Evolutionary conservation across 129 eudicot genomes (phyloP).

Genomic region (sunflower (Helianthus annuus)): HanXRQr2.0-SUNRISE NC_035439.2:147446701-147447200

Average conservation of each 20-base stretch:
- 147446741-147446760: slow-evolving; percentile 48
- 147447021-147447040: slow-evolving; percentile 81
- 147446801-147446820: not conserved
- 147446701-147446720: slow-evolving; percentile 4
- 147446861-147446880: slow-evolving; percentile 71
- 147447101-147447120: no score
- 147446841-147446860: slow-evolving; percentile 58
- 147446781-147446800: not conserved
- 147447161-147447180: no score
- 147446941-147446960: slow-evolving; percentile 92
- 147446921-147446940: slow-evolving; percentile 70
- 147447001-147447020: slow-evolving; percentile 88
- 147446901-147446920: slow-evolving; percentile 62
- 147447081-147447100: no score
- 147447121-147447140: no score
- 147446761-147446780: slow-evolving; percentile 5
- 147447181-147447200: no score
- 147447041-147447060: slow-evolving; percentile 85
- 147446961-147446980: slow-evolving; percentile 87
- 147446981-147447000: slow-evolving; percentile 90
- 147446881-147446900: slow-evolving; percentile 78
- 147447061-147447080: not conserved
- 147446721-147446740: slow-evolving; percentile 39
- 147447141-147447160: no score
- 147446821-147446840: not conserved